These are phyloP conservation scores for Nasturtium officinale DNA, from an alignment of 345 rosid species.

Conservation along the genomic window DNA sequence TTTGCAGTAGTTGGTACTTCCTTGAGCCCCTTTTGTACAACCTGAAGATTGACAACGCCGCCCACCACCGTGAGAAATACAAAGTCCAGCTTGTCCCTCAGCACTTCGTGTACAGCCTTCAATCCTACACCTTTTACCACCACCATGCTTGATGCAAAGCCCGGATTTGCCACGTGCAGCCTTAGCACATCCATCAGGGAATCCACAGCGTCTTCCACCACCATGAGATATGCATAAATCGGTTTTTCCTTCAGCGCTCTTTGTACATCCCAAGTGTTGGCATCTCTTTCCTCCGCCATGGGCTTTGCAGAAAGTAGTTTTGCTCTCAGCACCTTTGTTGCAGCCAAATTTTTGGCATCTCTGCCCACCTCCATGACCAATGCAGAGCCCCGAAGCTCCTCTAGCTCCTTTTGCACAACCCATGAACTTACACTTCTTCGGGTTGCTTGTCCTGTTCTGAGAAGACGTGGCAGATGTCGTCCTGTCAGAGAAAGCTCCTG, in stretches of 20 bases:
- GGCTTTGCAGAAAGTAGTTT: slow-evolving; percentile 91
- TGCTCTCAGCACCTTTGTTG: slow-evolving; percentile 89
- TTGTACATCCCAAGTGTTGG: slow-evolving; percentile 88
- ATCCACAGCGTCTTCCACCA: slow-evolving; percentile 87
- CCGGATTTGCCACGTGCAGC: slow-evolving; percentile 98
- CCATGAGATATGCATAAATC: slow-evolving; percentile 93
- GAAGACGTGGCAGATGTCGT: slow-evolving; percentile 56
- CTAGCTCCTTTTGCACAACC: slow-evolving; percentile 92
- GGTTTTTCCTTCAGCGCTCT: slow-evolving; percentile 94
- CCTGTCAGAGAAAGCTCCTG: slow-evolving; percentile 58
- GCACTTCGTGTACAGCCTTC: slow-evolving; percentile 88
- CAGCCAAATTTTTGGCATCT: slow-evolving; percentile 89
- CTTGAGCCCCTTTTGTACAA: slow-evolving; percentile 90
- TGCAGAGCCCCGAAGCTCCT: slow-evolving; percentile 90
- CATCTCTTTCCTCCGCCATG: slow-evolving; percentile 99
- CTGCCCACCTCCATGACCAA: slow-evolving; percentile 97
- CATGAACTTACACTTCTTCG: slow-evolving; percentile 70
- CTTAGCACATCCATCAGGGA: slow-evolving; percentile 67
- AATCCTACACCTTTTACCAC: slow-evolving; percentile 88
- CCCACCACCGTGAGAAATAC: slow-evolving; percentile 98
- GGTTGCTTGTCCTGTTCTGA: slow-evolving; percentile 52
- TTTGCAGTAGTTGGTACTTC: slow-evolving; percentile 91
- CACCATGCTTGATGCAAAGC: slow-evolving; percentile 92
- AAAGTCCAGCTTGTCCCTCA: slow-evolving; percentile 92
- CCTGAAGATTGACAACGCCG: slow-evolving; percentile 68